phyloP scores from a whole-genome alignment of 2,329 filamentous ascomycete species.

The Tympanopsis confertula region DNA sequence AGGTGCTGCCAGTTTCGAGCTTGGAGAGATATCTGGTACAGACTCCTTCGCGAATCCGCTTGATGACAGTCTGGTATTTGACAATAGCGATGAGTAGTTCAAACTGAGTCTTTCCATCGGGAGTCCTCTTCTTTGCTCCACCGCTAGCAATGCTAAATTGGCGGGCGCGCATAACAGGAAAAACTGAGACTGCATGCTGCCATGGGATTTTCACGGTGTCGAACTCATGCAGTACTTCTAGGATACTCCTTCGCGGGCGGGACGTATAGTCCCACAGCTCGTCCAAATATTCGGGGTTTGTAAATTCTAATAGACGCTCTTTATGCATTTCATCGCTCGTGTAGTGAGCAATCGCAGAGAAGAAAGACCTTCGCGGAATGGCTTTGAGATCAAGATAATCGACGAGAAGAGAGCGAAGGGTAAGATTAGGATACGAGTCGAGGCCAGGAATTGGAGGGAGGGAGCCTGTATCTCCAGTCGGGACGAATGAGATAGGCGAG shows the following conservation, averaged over 20 bases:
- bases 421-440: constrained; percentile 24
- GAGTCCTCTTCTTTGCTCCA: constrained; percentile 18
- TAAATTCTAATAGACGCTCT: constrained; percentile 75
- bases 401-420: constrained; percentile 64
- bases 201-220: constrained; percentile 71
- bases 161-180: constrained; percentile 75
- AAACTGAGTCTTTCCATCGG: constrained; percentile 30
- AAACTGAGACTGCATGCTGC: constrained; percentile 56
- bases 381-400: constrained; percentile 82
- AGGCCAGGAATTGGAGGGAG: constrained; percentile 19
- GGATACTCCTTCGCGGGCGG: constrained; percentile 74
- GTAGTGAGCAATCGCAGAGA: constrained; percentile 66
- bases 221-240: constrained; percentile 89
- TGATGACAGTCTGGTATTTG: constrained; percentile 80
- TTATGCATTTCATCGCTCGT: constrained; percentile 62
- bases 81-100: constrained; percentile 79
- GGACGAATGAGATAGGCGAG: constrained; percentile 41
- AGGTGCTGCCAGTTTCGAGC: constrained; percentile 41
- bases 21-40: constrained; percentile 76
- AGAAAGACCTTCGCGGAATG: constrained; percentile 79
- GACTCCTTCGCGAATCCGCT: constrained; percentile 72
- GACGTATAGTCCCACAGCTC: constrained; percentile 96
- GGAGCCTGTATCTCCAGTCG: constrained; percentile 14
- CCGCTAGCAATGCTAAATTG: constrained; percentile 88
- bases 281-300: constrained; percentile 66